Base-by-base conservation (phyloP, 345 rosid genomes). In the Populus euphratica region DNA sequence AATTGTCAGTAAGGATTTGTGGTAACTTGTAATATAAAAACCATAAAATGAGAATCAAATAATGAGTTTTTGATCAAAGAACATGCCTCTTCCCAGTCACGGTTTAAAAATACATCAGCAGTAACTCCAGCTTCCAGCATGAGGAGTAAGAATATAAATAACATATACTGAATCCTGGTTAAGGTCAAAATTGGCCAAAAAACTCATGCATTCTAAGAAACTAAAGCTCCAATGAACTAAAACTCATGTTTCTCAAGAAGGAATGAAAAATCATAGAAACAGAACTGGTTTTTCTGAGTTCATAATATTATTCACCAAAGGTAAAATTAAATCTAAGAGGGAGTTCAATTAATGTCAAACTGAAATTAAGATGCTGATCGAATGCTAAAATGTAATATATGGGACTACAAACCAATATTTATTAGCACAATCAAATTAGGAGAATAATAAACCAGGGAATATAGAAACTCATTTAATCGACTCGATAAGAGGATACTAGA, bases 61-160 rank as follows among this genome's bases (percentile, higher is more conserved):
- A n/a, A n/a, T 8, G 29, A 31, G 61, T 72, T 27, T 61, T 71
- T 50, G 27, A 43, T 44, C 70, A 59, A 27, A 38, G 25, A 44
- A 41, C 44, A 27, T 88, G 90, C 99, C 95, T 93, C 73, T 78
- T 90, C 92, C 98, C 98, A 93, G 52, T 88, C 83, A 77, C 75
- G 90, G 82, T 91, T 93, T 18, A 94, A 86, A 79, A 93, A 88
- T 67, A 90, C 88, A 80, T 94, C 95, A 38, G 88, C 88, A 54
- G 88, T 81, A 66, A 94, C 89, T 33, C 90, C 97, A 68, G 91
- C 97, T 86, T 94, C 97, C 73, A 91, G 82, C 89, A 90, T 81
- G 73, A 93, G 71, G 27, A 93, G 90, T 76, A 94, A 67, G 73
- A 89, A 61, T 72, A 91, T 75, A 74, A 91, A 88, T 21, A 86